Evolutionary conservation across 2,329 filamentous ascomycete genomes (phyloP).

Genomic region (Pseudogymnoascus sp.): DNA sequence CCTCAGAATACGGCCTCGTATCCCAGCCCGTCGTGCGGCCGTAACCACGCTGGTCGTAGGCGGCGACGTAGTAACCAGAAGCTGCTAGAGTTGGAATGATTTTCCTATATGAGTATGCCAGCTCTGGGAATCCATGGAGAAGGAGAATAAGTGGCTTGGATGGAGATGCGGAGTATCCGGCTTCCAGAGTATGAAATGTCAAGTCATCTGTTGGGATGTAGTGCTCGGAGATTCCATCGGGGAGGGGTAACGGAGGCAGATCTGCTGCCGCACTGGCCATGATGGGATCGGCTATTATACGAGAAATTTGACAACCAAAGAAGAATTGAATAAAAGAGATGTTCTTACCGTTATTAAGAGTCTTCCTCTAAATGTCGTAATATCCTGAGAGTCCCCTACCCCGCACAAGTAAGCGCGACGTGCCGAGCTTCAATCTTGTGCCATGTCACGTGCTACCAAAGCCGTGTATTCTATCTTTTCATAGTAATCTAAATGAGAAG

Average conservation of each 20-base stretch:
- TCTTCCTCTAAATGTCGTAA: neutral
- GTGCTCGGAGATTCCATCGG: constrained; percentile 45
- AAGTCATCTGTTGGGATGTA: constrained; percentile 52
- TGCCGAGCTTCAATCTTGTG: neutral
- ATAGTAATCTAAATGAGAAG: neutral
- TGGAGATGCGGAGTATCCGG: constrained; percentile 36
- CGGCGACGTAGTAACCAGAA: constrained; percentile 56
- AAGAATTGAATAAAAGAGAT: neutral
- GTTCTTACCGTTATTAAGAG: neutral
- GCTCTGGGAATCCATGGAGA: constrained; percentile 59
- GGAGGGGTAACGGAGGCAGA: constrained; percentile 36
- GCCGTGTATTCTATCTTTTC: neutral
- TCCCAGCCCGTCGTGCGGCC: constrained; percentile 58
- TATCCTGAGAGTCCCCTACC: neutral
- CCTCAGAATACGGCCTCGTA: constrained; percentile 39
- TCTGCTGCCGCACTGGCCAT: constrained; percentile 22
- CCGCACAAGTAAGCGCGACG: neutral
- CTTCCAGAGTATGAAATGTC: constrained; percentile 52
- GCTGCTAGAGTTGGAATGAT: constrained; percentile 50
- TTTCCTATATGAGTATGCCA: constrained; percentile 63
- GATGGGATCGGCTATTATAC: neutral
- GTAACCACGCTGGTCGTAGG: constrained; percentile 61
- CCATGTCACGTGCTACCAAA: neutral
- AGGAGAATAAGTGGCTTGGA: constrained; percentile 50
- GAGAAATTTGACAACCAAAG: neutral